Evolutionary conservation across 202 grass and related monocot genomes (phyloP), one percentile per base, ranked within the genome.

Genomic region (Miscanthus sacchariflorus): DNA sequence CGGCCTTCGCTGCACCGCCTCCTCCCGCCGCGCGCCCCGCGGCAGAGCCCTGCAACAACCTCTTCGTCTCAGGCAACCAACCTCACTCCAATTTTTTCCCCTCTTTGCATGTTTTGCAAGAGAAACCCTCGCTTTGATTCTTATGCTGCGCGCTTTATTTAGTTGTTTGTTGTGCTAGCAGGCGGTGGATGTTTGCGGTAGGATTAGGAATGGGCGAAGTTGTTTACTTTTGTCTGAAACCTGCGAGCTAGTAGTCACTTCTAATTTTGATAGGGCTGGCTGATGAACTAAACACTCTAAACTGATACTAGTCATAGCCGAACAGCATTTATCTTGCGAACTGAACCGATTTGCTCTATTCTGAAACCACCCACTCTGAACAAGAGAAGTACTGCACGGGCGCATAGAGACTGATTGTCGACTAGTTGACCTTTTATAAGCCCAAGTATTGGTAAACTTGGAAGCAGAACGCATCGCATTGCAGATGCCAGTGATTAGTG

Each of bases 1-100:
- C 87, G 12, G 80, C 83, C 74, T 92, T 89, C 68, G n/a, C 79
- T 9, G 66, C 90, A 3, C 74, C 87, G 79, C 71, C 54, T 75
- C 56, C 79, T 2, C 86, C 87, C 0, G 87, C 85, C 1, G 72
- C 85, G 24, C 90, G 85, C 21, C 86, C 82, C 45, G 17, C 50
- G 23, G 86, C 86, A 40, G 82, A 91, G 3, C 58, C 58, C n/a
- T 63, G 58, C 58, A 63, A 63, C 58, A 63, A 63, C n/a, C 58
- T 63, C n/a, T 63, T 63, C 58, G 58, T 63, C 58, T 63, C 58
- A 63, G 58, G 58, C 58, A 63, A 63, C 58, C 9, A 24, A 63
- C 58, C 58, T 63, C 58, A n/a, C 58, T 63, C 58, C 9, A 24
- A 8, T 59, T n/a, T 63, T 23, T 58, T 21, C 0, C 2, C 52